These are phyloP conservation scores for Zizania latifolia DNA, from an alignment of 176 grass and related monocot genomes.

Conservation along the genomic window DNA sequence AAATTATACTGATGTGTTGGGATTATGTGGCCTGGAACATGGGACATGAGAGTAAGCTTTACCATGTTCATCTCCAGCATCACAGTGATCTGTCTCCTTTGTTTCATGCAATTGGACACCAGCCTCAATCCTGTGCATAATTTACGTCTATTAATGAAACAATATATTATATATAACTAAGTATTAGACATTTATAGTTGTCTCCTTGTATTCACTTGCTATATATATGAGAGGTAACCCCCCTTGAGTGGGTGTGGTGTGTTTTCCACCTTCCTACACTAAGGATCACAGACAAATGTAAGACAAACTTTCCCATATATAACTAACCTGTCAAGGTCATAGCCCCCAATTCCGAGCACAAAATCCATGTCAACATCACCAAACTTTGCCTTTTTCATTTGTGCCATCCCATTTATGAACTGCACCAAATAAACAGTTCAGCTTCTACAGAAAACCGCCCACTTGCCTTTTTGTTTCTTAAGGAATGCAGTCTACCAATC, in stretches of 20 bases:
- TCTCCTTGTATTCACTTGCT: too few species aligned
- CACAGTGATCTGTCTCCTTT: slow-evolving; percentile 31
- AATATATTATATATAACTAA: background rate
- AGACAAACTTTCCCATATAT: background rate
- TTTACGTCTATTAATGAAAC: background rate
- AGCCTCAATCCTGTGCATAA: slow-evolving; percentile 47
- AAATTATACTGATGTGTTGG: background rate
- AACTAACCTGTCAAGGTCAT: slow-evolving; percentile 56
- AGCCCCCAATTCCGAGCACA: slow-evolving; percentile 65
- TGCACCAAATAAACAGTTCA: slow-evolving; percentile 25
- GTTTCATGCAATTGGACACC: slow-evolving; percentile 40
- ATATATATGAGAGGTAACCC: too few species aligned
- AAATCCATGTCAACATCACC: slow-evolving; percentile 70
- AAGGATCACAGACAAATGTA: background rate
- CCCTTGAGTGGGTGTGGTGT: too few species aligned
- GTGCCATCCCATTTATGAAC: slow-evolving; percentile 68
- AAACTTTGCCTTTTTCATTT: slow-evolving; percentile 43
- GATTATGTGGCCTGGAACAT: background rate
- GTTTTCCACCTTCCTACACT: too few species aligned
- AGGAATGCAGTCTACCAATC: background rate
- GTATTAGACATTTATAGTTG: too few species aligned
- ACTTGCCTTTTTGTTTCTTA: background rate
- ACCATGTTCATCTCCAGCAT: slow-evolving; percentile 45
- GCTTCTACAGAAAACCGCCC: background rate
- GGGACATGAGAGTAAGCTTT: background rate